These are phyloP conservation scores for Quercus alba DNA, from an alignment of 306 rosid species.

Conservation along the genomic window DNA sequence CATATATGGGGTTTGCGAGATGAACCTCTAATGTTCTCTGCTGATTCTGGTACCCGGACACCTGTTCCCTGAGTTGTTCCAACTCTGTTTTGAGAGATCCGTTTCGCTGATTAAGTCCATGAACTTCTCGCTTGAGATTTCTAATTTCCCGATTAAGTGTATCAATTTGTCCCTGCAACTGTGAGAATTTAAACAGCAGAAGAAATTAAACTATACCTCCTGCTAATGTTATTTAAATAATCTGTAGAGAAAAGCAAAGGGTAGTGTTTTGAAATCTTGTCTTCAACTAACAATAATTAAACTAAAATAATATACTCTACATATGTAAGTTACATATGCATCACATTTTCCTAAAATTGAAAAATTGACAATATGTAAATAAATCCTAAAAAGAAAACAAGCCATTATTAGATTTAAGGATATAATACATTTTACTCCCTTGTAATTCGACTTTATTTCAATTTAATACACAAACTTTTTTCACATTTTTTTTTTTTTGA, in stretches of 20 bases:
- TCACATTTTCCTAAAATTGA: constrained; percentile 54
- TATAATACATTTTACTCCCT: too few species aligned
- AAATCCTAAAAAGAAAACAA: neutral
- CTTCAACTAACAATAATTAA: too few species aligned
- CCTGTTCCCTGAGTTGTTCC: constrained; percentile 42
- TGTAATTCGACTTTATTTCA: too few species aligned
- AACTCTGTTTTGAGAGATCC: constrained; percentile 43
- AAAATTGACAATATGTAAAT: too few species aligned
- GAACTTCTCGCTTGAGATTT: constrained; percentile 21
- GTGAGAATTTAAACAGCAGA: too few species aligned
- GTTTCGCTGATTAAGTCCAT: constrained; percentile 57
- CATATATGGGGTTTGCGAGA: too few species aligned
- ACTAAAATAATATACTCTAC: too few species aligned
- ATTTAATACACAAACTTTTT: neutral
- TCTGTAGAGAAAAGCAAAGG: too few species aligned
- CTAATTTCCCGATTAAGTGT: constrained; percentile 68
- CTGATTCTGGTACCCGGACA: constrained; percentile 58
- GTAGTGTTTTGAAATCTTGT: constrained; percentile 16
- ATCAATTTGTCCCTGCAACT: constrained; percentile 48
- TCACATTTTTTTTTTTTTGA: too few species aligned
- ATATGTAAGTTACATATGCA: constrained; percentile 8
- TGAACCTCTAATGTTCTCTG: too few species aligned
- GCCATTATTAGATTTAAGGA: neutral
- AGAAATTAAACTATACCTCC: too few species aligned
- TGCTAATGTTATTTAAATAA: too few species aligned